Evolutionary conservation across 495 filamentous ascomycete species (phyloP).

Genomic region (Lepidopterella palustris): DNA sequence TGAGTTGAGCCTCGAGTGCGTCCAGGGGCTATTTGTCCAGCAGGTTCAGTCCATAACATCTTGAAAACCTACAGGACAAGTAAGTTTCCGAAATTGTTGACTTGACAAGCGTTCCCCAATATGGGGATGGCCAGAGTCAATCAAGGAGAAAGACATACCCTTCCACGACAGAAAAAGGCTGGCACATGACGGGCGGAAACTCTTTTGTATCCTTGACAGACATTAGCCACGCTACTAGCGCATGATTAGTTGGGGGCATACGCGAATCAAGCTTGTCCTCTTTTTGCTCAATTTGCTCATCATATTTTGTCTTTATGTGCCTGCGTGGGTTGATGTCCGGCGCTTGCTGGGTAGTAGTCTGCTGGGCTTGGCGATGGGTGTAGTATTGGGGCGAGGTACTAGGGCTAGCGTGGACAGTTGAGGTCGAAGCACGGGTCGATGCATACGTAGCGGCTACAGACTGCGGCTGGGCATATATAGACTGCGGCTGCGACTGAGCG

Average conservation of each 20-base stretch:
- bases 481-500: no score
- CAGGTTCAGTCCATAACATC: constrained; percentile 29
- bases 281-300: not conserved
- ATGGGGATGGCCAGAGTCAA: not conserved
- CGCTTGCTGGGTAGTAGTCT: not conserved
- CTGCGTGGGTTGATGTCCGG: not conserved
- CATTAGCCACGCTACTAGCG: constrained; percentile 4
- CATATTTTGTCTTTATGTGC: constrained; percentile 2
- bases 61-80: constrained; percentile 24
- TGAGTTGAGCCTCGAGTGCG: constrained; percentile 18
- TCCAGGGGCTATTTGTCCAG: constrained; percentile 12
- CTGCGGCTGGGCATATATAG: no score
- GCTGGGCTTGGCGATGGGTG: not conserved
- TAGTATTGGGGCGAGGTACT: not conserved
- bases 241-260: not conserved
- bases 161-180: constrained; percentile 11
- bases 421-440: not conserved
- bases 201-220: constrained; percentile 8
- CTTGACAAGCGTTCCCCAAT: not conserved
- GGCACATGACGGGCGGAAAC: not conserved
- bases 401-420: not conserved
- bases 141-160: constrained; percentile 4
- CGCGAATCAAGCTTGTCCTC: constrained; percentile 3
- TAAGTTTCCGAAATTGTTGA: no score
- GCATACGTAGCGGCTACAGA: not conserved